Conservation (phyloP, 1,284 basidiomycete genomes). For the Ceratobasidium sp. region DNA sequence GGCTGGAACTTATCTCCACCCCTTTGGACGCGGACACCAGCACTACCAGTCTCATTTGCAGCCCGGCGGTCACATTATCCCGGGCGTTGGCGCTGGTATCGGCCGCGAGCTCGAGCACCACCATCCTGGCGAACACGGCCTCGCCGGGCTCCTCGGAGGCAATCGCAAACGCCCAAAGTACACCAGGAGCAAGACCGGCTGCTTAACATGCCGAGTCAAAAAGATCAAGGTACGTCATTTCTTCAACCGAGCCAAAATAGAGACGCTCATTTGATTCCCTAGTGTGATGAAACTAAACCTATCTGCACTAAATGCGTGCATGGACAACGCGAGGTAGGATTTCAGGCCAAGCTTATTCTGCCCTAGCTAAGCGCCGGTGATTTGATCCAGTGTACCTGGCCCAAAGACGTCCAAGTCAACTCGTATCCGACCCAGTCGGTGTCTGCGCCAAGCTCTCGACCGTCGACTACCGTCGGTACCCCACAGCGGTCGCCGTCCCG, state of each 20-base stretch:
- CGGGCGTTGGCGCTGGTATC: slow-evolving; percentile 28
- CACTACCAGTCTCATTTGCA: slow-evolving; percentile 39
- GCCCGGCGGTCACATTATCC: slow-evolving; percentile 37
- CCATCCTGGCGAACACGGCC: slow-evolving; percentile 38
- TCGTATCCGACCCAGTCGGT: slow-evolving; percentile 44
- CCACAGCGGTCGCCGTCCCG: slow-evolving; percentile 39
- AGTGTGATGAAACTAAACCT: slow-evolving; percentile 85
- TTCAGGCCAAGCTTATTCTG: slow-evolving; percentile 40
- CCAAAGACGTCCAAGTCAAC: slow-evolving; percentile 60
- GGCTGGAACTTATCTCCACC: slow-evolving; percentile 33
- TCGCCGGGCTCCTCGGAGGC: slow-evolving; percentile 36
- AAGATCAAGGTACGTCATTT: slow-evolving; percentile 75
- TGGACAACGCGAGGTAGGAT: slow-evolving; percentile 73
- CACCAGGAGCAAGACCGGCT: slow-evolving; percentile 83
- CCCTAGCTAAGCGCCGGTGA: slow-evolving; percentile 25
- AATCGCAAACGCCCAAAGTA: slow-evolving; percentile 80
- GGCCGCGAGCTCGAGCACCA: slow-evolving; percentile 40
- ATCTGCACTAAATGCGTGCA: slow-evolving; percentile 78
- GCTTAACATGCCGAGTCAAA: slow-evolving; percentile 81
- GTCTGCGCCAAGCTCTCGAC: slow-evolving; percentile 43
- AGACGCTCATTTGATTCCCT: slow-evolving; percentile 24
- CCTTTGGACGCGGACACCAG: slow-evolving; percentile 34
- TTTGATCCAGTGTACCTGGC: slow-evolving; percentile 74
- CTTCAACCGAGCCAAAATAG: slow-evolving; percentile 3
- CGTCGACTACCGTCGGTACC: slow-evolving; percentile 43